phyloP scores from a whole-genome alignment of 305 asterid genomes.

The Fraxinus sp. region DNA sequence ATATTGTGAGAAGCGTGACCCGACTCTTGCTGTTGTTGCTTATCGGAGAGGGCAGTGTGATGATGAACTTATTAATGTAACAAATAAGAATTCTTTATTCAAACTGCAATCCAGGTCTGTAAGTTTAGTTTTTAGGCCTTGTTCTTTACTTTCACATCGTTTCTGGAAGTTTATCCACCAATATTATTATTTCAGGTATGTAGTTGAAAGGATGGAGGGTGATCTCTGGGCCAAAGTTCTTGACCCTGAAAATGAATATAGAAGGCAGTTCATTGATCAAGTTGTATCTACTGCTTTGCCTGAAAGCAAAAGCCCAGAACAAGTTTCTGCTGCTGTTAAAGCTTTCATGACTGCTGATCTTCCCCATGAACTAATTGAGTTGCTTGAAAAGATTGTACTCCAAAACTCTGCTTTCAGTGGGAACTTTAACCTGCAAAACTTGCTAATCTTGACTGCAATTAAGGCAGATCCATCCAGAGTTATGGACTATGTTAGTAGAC shows the following conservation, averaged over 20 bases:
- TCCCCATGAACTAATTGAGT: constrained; percentile 96
- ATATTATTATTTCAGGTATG: constrained; percentile 58
- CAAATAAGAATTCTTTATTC: constrained; percentile 91
- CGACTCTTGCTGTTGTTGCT: constrained; percentile 99
- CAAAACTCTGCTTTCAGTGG: constrained; percentile 99
- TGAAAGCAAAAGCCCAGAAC: constrained; percentile 99
- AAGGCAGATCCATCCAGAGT: constrained; percentile 97
- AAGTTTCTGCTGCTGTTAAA: constrained; percentile 99
- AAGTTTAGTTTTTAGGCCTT: constrained; percentile 21
- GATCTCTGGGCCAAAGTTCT: constrained; percentile 97
- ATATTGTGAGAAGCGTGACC: constrained; percentile 99
- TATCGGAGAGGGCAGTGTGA: constrained; percentile 98
- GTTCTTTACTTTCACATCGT: constrained; percentile 12
- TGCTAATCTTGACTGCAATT: constrained; percentile 91
- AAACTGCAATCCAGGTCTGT: constrained; percentile 96
- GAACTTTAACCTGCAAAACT: constrained; percentile 92
- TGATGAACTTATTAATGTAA: constrained; percentile 92
- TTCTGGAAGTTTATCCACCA: constrained; percentile 19
- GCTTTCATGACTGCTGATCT: constrained; percentile 99
- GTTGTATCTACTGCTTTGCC: constrained; percentile 99
- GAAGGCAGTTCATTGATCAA: constrained; percentile 98
- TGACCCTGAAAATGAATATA: constrained; percentile 94
- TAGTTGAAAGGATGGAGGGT: constrained; percentile 97
- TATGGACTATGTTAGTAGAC: constrained; percentile 95
- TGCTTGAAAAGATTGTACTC: constrained; percentile 97